Conservation (phyloP, 768 basidiomycete genomes). For the Dictyophora rubrovolvata region DNA sequence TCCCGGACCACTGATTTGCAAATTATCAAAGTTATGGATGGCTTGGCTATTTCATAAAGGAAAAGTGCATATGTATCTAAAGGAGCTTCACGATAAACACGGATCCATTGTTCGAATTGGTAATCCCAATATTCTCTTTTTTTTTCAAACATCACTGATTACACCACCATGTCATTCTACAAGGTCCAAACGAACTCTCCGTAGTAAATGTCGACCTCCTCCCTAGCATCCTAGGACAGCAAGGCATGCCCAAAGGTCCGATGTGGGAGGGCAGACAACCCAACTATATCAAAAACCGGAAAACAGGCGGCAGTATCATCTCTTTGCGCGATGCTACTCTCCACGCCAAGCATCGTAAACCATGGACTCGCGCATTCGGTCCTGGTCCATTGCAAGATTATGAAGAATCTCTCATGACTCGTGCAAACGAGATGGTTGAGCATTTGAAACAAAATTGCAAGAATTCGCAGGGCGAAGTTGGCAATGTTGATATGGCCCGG, state of each 20-base stretch:
- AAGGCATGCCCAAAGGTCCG: neutral
- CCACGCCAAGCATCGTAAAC: neutral
- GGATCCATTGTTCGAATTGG: neutral
- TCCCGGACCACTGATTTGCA: slow-evolving; percentile 26
- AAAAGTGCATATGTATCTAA: slow-evolving; percentile 19
- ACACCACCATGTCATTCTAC: neutral
- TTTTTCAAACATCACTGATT: neutral
- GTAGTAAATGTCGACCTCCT: slow-evolving; percentile 10
- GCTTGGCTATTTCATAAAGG: slow-evolving; percentile 16
- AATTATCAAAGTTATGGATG: slow-evolving; percentile 22
- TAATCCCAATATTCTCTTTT: neutral
- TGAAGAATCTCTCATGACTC: neutral
- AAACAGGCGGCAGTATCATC: neutral
- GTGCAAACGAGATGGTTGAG: neutral
- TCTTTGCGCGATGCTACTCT: neutral
- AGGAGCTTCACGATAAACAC: slow-evolving; percentile 5
- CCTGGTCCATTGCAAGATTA: neutral
- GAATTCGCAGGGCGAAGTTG: neutral
- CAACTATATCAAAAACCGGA: neutral
- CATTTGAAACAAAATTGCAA: neutral
- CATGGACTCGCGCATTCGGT: neutral
- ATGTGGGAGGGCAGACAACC: neutral
- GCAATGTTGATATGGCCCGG: neutral
- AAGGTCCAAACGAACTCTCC: slow-evolving; percentile 31
- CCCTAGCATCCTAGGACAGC: neutral